phyloP scores from a whole-genome alignment of 805 yeast genomes.

The Ascoidea rubescens region DNA sequence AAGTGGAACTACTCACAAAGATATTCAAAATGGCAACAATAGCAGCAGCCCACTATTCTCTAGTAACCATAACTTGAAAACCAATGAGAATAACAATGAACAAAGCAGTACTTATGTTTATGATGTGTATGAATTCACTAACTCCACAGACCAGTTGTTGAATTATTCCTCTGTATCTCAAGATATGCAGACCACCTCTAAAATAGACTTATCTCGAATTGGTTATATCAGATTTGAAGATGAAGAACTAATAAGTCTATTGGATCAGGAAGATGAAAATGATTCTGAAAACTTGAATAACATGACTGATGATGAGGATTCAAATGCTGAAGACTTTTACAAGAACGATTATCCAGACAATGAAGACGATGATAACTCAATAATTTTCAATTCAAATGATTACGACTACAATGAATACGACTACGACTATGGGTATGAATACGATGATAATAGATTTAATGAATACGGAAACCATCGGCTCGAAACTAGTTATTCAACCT shows the following conservation, averaged over 20 bases:
- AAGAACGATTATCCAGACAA: conserved; percentile 91
- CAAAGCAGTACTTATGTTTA: not conserved
- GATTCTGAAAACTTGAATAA: not conserved
- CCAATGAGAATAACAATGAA: too few relatives aligned
- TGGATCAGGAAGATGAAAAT: conserved; percentile 11
- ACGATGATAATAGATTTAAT: not conserved
- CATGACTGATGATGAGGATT: conserved; percentile 52
- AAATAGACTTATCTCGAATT: not conserved
- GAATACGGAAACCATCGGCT: not conserved
- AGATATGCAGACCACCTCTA: not conserved
- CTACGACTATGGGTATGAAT: not conserved
- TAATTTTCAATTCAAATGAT: conserved; percentile 20
- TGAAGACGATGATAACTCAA: conserved; percentile 47
- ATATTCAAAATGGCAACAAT: too few relatives aligned
- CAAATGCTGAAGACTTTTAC: conserved; percentile 83
- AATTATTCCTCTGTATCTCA: too few relatives aligned
- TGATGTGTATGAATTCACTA: not conserved
- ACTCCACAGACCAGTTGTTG: too few relatives aligned
- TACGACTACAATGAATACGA: conserved; percentile 11
- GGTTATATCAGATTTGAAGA: not conserved
- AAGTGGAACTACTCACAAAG: too few relatives aligned
- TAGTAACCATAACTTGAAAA: not conserved
- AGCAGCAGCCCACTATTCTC: not conserved
- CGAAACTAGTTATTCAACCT: not conserved
- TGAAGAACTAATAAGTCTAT: conserved; percentile 12